A percentile compares a stretch with the other conserved stretches of the same genome.
Evolutionary conservation across 2,329 filamentous ascomycete genomes (phyloP).

Genomic region (Ophiognomonia clavigignenti-juglandacearum): DNA sequence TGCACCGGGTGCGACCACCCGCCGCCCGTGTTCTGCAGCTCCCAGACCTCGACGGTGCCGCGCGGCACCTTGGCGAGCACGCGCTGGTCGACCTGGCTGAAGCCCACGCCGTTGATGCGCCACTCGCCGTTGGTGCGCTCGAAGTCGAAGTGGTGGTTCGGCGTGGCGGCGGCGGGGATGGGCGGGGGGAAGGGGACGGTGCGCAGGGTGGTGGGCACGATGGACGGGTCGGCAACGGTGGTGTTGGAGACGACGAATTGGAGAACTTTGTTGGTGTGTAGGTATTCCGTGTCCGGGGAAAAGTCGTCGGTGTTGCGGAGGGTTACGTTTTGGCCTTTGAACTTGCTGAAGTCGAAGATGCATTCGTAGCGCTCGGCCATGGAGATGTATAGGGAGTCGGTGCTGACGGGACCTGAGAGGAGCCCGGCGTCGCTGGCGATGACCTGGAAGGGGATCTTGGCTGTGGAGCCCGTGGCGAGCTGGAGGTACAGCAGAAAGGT

Average conservation of each 20-base stretch:
- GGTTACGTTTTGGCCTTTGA: conserved; percentile 39
- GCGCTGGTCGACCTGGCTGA: conserved; percentile 34
- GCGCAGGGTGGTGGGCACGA: too few species aligned
- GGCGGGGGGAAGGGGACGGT: too few species aligned
- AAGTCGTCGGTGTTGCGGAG: conserved; percentile 34
- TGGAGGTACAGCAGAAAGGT: conserved; percentile 39
- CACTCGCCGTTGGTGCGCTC: conserved; percentile 24
- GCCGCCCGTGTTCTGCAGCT: conserved; percentile 35
- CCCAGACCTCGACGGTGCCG: conserved; percentile 37
- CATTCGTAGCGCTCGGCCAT: conserved; percentile 51
- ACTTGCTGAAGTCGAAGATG: conserved; percentile 42
- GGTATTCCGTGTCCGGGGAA: conserved; percentile 37
- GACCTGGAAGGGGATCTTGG: conserved; percentile 36
- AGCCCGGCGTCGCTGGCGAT: conserved; percentile 46
- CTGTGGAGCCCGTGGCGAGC: conserved; percentile 25
- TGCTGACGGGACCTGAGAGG: conserved; percentile 34
- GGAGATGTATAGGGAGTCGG: conserved; percentile 36
- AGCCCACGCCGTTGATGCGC: conserved; percentile 39
- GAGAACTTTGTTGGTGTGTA: conserved; percentile 34
- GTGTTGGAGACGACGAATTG: conserved; percentile 17
- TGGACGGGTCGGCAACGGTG: conserved; percentile 12
- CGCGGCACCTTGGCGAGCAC: conserved; percentile 35
- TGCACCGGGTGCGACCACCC: conserved; percentile 45
- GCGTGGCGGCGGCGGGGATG: too few species aligned
- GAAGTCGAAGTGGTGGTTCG: conserved; percentile 18